Conservation (phyloP, 164 flowering plant species). For the Vitis rupestris region DNA sequence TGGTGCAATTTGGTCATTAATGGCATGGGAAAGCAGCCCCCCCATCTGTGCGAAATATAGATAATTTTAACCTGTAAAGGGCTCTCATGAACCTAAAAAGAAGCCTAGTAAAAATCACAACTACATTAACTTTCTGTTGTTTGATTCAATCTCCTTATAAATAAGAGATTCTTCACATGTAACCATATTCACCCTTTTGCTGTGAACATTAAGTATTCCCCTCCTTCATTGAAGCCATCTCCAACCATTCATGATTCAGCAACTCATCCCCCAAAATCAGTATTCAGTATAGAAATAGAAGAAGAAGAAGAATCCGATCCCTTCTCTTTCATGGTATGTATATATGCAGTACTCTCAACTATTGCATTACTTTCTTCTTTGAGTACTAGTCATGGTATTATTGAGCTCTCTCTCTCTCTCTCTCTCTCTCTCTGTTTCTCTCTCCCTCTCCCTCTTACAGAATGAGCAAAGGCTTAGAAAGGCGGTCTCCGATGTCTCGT, state of each 20-base stretch:
- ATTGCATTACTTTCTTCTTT: not conserved
- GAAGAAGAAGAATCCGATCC: not conserved
- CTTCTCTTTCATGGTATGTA: not conserved
- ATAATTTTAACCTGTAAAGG: not conserved
- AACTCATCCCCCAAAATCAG: too few relatives aligned
- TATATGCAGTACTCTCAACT: not conserved
- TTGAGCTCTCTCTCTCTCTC: not conserved
- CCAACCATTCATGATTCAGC: too few relatives aligned
- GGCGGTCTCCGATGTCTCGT: conserved; percentile 33
- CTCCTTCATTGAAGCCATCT: too few relatives aligned
- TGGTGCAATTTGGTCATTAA: conserved; percentile 11
- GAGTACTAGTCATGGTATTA: not conserved
- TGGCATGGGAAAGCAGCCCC: not conserved
- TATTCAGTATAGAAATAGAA: too few relatives aligned
- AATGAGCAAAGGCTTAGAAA: conserved; percentile 34
- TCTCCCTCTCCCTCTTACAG: conserved; percentile 11
- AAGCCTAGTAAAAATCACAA: too few relatives aligned
- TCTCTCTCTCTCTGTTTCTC: not conserved
- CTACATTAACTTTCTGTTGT: not conserved
- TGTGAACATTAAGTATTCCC: not conserved
- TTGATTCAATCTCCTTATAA: not conserved
- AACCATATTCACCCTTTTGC: not conserved
- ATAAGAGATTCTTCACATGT: not conserved
- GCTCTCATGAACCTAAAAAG: not conserved
- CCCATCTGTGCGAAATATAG: not conserved